A percentile compares a stretch with the other conserved stretches of the same genome.
These are phyloP conservation scores for Thalassiosira pacifica DNA, from an alignment of 352 stramenopile genomes.

Conservation along the genomic window DNA sequence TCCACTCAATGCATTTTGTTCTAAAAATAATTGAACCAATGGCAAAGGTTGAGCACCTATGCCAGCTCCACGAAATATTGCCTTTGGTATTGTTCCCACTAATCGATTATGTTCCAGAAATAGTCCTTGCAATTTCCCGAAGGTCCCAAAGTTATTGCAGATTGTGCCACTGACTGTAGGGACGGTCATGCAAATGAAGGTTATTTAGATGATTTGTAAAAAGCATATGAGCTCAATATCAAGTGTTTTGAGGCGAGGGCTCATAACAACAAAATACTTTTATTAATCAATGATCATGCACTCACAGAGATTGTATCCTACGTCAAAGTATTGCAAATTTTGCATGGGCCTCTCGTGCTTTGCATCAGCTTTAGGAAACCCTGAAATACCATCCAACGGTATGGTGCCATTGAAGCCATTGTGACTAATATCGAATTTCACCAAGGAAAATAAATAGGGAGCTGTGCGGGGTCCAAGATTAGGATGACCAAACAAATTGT, in stretches of 20 bases:
- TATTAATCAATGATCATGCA: no score
- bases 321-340: conserved; percentile 58
- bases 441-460: conserved; percentile 39
- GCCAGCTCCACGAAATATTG: conserved; percentile 33
- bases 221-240: neutral
- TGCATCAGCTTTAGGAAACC: conserved; percentile 23
- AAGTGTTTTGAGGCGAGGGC: neutral
- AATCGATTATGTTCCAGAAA: conserved; percentile 68
- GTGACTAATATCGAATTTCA: conserved; percentile 62
- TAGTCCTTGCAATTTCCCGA: conserved; percentile 49
- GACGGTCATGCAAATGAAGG: neutral
- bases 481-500: conserved; percentile 48
- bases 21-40: conserved; percentile 55
- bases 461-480: conserved; percentile 22
- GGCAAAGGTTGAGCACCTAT: conserved; percentile 48
- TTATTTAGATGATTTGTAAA: neutral
- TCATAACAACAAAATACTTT: neutral
- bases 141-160: conserved; percentile 51
- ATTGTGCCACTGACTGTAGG: conserved; percentile 50
- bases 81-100: conserved; percentile 65
- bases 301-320: conserved; percentile 61
- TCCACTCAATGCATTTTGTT: conserved; percentile 52
- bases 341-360: conserved; percentile 33
- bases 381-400: conserved; percentile 47
- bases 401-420: conserved; percentile 63